Conservation (phyloP, 2,329 filamentous ascomycete genomes). For the Claviceps paspali region DNA sequence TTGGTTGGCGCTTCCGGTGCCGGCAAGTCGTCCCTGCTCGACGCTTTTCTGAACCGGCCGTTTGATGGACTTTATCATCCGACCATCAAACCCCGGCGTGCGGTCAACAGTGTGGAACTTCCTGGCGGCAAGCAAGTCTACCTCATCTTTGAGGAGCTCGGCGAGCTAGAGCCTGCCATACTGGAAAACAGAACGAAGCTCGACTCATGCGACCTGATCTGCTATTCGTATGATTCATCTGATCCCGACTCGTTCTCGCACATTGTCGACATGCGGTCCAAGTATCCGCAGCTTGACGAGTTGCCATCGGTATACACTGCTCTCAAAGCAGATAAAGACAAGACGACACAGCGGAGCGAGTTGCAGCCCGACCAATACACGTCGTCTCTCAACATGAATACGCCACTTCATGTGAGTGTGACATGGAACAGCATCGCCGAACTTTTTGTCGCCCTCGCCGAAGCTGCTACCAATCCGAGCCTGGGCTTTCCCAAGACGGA, state of each 20-base stretch:
- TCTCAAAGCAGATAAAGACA: constrained; percentile 88
- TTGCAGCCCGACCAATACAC: constrained; percentile 88
- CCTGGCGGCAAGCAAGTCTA: constrained; percentile 95
- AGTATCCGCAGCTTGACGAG: constrained; percentile 72
- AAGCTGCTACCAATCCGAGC: constrained; percentile 80
- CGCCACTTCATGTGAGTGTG: constrained; percentile 85
- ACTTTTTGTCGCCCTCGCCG: constrained; percentile 80
- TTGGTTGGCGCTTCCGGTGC: constrained; percentile 72
- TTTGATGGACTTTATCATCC: constrained; percentile 77
- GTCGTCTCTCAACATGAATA: constrained; percentile 67
- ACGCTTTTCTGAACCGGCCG: constrained; percentile 78
- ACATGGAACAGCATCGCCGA: constrained; percentile 91
- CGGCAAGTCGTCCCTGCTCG: constrained; percentile 81
- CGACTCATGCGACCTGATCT: constrained; percentile 83
- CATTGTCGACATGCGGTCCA: constrained; percentile 65
- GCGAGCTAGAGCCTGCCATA: constrained; percentile 87
- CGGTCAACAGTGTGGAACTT: constrained; percentile 91
- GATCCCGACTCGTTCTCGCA: constrained; percentile 93
- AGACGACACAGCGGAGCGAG: constrained; percentile 88
- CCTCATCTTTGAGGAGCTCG: constrained; percentile 86
- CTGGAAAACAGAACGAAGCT: constrained; percentile 83
- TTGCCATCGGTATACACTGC: constrained; percentile 85
- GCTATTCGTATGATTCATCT: constrained; percentile 92
- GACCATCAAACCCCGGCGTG: constrained; percentile 85
- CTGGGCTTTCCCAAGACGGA: constrained; percentile 81